These are phyloP conservation scores for Penicillium canariense DNA, from an alignment of 495 filamentous ascomycete genomes.

Conservation along the genomic window DNA sequence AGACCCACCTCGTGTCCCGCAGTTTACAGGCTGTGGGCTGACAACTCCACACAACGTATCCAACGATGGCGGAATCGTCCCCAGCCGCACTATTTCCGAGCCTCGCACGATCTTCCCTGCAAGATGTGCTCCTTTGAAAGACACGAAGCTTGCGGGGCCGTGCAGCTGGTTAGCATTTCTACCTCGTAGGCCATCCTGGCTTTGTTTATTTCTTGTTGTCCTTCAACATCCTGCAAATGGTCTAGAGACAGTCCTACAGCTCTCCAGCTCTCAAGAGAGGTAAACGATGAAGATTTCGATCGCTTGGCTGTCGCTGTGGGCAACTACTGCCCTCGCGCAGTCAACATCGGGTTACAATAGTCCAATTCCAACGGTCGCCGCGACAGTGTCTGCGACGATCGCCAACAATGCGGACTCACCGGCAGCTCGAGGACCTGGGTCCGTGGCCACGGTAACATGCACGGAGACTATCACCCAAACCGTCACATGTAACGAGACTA, in stretches of 20 bases:
- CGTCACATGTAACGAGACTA: constrained; percentile 5
- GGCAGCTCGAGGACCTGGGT: neutral
- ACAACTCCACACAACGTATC: neutral
- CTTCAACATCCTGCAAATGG: neutral
- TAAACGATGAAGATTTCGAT: constrained; percentile 12
- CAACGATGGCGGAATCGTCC: neutral
- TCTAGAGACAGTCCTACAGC: neutral
- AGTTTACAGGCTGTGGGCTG: neutral
- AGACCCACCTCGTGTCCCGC: neutral
- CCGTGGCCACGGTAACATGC: neutral
- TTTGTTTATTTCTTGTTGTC: neutral
- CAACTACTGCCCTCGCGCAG: neutral
- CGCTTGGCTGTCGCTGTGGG: constrained; percentile 12
- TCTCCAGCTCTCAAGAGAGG: neutral
- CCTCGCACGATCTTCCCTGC: neutral
- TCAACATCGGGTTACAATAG: neutral
- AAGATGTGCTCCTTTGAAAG: neutral
- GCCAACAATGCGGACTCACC: neutral
- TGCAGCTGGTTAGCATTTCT: constrained; percentile 2
- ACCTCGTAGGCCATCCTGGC: neutral
- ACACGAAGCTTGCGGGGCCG: neutral
- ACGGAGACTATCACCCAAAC: constrained; percentile 3
- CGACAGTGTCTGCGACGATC: neutral
- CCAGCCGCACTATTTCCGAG: constrained; percentile 1
- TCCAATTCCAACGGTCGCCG: neutral